Evolutionary conservation across 1,284 basidiomycete species (phyloP).

Genomic region (Leccinum subatratum): DNA sequence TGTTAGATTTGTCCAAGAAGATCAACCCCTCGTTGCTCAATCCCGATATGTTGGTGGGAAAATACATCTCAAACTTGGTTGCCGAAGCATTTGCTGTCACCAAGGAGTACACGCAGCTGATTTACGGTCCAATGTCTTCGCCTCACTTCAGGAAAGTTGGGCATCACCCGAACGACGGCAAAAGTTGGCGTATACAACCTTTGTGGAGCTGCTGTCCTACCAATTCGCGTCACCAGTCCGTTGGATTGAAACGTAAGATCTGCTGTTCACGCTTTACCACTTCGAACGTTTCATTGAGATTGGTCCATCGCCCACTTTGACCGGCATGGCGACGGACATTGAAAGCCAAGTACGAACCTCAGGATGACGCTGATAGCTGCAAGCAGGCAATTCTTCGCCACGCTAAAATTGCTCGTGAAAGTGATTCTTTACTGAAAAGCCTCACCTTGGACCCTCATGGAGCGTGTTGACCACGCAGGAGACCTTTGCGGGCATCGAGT

Average conservation of each 20-base stretch:
- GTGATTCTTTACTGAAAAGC: no score
- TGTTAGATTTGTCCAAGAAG: conserved; percentile 90
- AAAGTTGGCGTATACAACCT: conserved; percentile 89
- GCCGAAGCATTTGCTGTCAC: conserved; percentile 91
- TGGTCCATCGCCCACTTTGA: conserved; percentile 93
- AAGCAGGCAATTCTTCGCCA: conserved; percentile 85
- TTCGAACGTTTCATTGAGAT: conserved; percentile 96
- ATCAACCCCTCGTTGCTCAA: conserved; percentile 88
- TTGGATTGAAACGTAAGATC: conserved; percentile 98
- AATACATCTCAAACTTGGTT: conserved; percentile 96
- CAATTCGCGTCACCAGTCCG: conserved; percentile 95
- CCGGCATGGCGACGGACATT: conserved; percentile 95
- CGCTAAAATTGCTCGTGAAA: conserved; percentile 90
- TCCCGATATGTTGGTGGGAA: conserved; percentile 86
- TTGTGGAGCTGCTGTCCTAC: conserved; percentile 95
- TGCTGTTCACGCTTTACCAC: conserved; percentile 82
- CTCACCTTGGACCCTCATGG: conserved; percentile 19
- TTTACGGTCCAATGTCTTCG: conserved; percentile 92
- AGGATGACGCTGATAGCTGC: conserved; percentile 81
- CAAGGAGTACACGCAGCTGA: conserved; percentile 88
- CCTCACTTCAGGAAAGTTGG: conserved; percentile 91
- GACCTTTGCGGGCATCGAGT: conserved; percentile 43
- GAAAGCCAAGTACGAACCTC: conserved; percentile 92
- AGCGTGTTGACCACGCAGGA: conserved; percentile 51
- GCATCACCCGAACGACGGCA: conserved; percentile 77